Base-by-base conservation (phyloP, 2,329 filamentous ascomycete species). In the Fusarium odoratissimum region DNA sequence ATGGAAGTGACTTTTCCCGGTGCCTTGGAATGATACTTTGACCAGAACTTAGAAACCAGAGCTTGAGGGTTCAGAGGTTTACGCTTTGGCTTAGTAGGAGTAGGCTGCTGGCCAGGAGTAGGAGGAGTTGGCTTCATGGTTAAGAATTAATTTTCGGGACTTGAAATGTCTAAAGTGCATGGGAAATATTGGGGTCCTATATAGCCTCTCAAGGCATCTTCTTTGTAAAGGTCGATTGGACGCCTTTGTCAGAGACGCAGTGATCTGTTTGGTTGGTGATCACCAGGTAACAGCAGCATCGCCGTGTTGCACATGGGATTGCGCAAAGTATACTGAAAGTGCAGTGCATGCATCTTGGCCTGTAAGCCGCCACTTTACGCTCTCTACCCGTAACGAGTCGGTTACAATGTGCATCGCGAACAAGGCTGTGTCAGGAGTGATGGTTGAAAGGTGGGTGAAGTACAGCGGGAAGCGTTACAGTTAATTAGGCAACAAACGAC, bases 1-100 rank as follows among this genome's bases (percentile, higher is more conserved):
- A 85, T 81, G 51, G 83, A 83, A 3, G 84, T 85, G 33, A 85
- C 80, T 65, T 84, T 84, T 38, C 84, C 83, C 3, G 83, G 82
- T 38, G 79, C 77, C 54, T 81, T 83, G 54, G 81, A 76, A 70
- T 84, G 82, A 74, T 83, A 85, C 65, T 78, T 80, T 57, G 78
- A 77, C 84, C 84, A 85, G 73, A 85, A 85, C 35, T 81, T 81
- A 40, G 79, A 78, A 35, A 85, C 77, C 16, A 79, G 69, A 62
- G 83, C 81, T 59, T 85, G 84, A n/a, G 84, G 83, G 30, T 67
- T 76, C 10, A 74, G 72, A 25, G 71, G 73, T 42, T 76, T 77
- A 30, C 67, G 54, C 49, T 75, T 77, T 8, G 62, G 51, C 49
- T 59, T 65, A 6, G 48, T 41, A 58, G 65, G 60, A 37, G 73